phyloP scores from a whole-genome alignment of 192 early-diverging fungal species.

The Coemansia sp. region DNA sequence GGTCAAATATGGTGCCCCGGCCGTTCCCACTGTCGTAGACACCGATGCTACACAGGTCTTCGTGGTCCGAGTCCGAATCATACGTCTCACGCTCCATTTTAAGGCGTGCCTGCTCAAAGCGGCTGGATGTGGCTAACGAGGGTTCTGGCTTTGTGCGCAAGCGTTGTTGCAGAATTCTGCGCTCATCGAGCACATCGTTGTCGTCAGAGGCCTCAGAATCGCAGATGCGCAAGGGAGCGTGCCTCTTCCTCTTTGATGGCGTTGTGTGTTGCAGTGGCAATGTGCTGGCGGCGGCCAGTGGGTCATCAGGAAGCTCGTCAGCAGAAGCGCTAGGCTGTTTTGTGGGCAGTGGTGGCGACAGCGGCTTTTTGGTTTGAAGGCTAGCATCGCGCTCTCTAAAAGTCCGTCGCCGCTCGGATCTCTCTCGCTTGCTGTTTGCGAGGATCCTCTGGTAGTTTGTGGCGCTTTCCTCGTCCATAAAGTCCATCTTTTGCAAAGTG shows the following conservation, averaged over 20 bases:
- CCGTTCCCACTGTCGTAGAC: not conserved
- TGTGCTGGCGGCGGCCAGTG: not conserved
- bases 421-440: not conserved
- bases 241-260: not conserved
- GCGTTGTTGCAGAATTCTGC: conserved; percentile 17
- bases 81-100: conserved; percentile 6
- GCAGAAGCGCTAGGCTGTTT: not conserved
- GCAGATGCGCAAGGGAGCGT: conserved; percentile 8
- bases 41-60: not conserved
- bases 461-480: conserved; percentile 51
- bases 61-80: conserved; percentile 21
- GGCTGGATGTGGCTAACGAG: not conserved
- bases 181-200: conserved; percentile 14
- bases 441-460: conserved; percentile 35
- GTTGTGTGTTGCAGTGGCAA: not conserved
- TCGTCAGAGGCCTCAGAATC: conserved; percentile 33
- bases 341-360: not conserved
- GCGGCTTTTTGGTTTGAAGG: not conserved
- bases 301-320: conserved; percentile 27
- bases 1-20: not conserved
- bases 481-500: conserved; percentile 9
- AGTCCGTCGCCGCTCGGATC: not conserved
- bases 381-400: not conserved
- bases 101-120: conserved; percentile 31
- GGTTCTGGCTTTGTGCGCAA: conserved; percentile 18